Evolutionary conservation across 345 rosid species (phyloP).

Genomic region (Aegle marmelos): DNA sequence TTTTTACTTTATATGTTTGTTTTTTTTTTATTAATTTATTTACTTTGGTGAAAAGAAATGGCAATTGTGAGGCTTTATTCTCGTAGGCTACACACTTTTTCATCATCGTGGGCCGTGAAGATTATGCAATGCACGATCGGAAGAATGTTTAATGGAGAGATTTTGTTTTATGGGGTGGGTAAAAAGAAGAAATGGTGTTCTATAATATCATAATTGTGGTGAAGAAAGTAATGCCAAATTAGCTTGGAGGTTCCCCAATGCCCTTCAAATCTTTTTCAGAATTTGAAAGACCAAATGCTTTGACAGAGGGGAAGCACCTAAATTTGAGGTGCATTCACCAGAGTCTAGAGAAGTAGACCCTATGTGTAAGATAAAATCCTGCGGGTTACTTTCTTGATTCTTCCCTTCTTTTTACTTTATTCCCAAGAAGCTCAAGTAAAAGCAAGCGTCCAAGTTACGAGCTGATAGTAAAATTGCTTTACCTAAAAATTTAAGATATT

Average conservation of each 20-base stretch:
- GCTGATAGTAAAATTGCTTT: background rate
- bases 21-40: background rate
- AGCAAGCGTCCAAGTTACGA: background rate
- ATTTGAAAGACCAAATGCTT: background rate
- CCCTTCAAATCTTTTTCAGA: conserved; percentile 5
- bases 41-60: conserved; percentile 3
- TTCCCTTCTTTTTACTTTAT: background rate
- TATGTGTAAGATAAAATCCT: background rate
- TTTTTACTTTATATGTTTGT: conserved; percentile 11
- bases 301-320: conserved; percentile 1
- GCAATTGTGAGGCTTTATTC: conserved; percentile 9
- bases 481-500: background rate
- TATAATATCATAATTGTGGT: conserved; percentile 9
- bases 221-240: conserved; percentile 13
- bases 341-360: background rate
- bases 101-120: background rate
- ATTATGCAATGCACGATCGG: background rate
- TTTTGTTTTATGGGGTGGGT: conserved; percentile 27
- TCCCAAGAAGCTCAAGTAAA: background rate
- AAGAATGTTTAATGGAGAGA: background rate
- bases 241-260: background rate
- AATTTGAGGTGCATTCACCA: background rate
- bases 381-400: background rate
- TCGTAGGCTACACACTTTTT: background rate
- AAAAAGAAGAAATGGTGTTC: conserved; percentile 12